Base-by-base conservation (phyloP, 495 filamentous ascomycete species). In the Lophiotrema nucula region DNA sequence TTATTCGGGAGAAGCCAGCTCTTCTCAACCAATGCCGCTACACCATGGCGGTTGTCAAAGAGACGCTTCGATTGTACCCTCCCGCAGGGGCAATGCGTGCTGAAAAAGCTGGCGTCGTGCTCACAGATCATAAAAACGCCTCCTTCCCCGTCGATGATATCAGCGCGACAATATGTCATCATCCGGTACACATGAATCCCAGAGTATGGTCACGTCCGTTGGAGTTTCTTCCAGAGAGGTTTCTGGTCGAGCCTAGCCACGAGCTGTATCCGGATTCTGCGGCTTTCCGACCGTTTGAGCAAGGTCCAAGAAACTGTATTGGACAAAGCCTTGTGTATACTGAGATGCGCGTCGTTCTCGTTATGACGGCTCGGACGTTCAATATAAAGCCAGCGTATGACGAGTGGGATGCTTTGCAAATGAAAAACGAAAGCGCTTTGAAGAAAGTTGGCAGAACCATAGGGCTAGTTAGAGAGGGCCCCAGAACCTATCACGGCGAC, bases 251-350 rank as follows among this genome's bases (percentile, higher is more conserved):
- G 0, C 27, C 44, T 3, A 45, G 28, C 1, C 49, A 65, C 25
- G 48, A 48, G 31, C 46, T 65, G 19, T 56, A 56, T 46, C 56
- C 56, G 13, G 22, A 26, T 18, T 27, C 39, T 5, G 37, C 8
- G n/a, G 52, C 57, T 0, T 66, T 39, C 15, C 42, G 62, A 4
- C 52, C 62, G 0, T 66, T 66, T 44, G 62, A 66, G 37, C 35
- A 71, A 10, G 81, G 81, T 1, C 76, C 80, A 11, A 57, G 81
- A 3, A 72, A 69, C 18, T 84, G 81, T 59, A 77, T 83, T 21
- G 81, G 82, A 0, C 76, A 82, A 66, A 83, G 63, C 62, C 77
- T 22, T 2, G 56, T 42, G 6, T 26, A 25, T 16, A 50, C 22
- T 24, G 62, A 65, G 23, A 50, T 60, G 16, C 70, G 70, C 44